Evolutionary conservation across 176 grass and related monocot species (phyloP).

Genomic region (Ananas comosus): DNA sequence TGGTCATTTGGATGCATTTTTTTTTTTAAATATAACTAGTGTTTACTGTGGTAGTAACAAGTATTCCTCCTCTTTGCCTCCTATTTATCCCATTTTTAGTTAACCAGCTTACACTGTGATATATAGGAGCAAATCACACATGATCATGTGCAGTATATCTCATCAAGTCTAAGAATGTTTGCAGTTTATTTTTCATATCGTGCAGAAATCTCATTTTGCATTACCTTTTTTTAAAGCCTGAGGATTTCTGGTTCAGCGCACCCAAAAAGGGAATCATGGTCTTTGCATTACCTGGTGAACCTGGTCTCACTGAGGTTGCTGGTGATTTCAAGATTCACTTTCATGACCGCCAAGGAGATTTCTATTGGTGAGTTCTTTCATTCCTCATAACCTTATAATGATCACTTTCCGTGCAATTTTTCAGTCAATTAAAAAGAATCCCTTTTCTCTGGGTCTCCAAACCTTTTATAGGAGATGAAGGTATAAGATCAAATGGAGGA

Average conservation of each 20-base stretch:
- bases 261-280: constrained; percentile 98
- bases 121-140: background rate
- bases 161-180: background rate
- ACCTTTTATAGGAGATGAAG: no score
- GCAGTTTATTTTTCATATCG: constrained; percentile 8
- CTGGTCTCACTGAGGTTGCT: constrained; percentile 73
- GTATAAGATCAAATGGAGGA: no score
- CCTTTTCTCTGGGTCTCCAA: no score
- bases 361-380: constrained; percentile 61
- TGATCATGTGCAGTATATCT: no score
- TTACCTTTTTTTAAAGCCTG: constrained; percentile 63
- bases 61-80: background rate
- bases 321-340: constrained; percentile 98
- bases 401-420: no score
- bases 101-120: background rate
- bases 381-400: background rate
- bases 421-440: no score
- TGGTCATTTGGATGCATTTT: no score
- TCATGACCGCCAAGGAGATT: constrained; percentile 93
- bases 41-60: background rate
- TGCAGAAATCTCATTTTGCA: constrained; percentile 22
- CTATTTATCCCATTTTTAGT: background rate
- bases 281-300: constrained; percentile 91
- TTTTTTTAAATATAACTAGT: no score
- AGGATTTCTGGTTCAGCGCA: constrained; percentile 99